These are phyloP conservation scores for Calocera cornea DNA, from an alignment of 768 basidiomycete genomes.

Conservation along the genomic window DNA sequence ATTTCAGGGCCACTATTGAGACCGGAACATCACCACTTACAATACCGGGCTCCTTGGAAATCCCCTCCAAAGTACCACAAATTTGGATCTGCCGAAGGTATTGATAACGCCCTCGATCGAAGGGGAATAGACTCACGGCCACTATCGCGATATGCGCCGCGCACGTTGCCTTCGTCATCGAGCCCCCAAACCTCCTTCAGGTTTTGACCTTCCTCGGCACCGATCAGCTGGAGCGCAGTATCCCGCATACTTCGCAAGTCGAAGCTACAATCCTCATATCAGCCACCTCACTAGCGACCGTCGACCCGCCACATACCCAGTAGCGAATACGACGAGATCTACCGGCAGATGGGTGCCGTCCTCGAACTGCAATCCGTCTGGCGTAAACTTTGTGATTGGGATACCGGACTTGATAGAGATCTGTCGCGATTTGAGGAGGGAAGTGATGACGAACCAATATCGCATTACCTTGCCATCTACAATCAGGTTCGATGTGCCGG, in stretches of 20 bases:
- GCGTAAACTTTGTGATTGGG: neutral
- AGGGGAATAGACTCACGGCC: neutral
- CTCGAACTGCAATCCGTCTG: neutral
- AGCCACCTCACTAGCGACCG: neutral
- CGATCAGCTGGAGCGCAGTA: neutral
- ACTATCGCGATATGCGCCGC: neutral
- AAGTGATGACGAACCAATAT: neutral
- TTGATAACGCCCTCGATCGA: neutral
- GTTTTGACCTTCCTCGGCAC: neutral
- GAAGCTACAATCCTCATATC: neutral
- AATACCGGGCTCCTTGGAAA: neutral
- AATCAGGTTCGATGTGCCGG: neutral
- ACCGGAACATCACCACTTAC: neutral
- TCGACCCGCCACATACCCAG: neutral
- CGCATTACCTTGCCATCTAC: conserved; percentile 3
- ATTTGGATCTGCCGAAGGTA: neutral
- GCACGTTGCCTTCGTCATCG: conserved; percentile 6
- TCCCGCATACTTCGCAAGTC: neutral
- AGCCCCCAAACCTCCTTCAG: conserved; percentile 4
- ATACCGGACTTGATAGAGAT: conserved; percentile 5
- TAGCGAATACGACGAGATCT: conserved; percentile 10
- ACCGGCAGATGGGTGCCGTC: conserved; percentile 4
- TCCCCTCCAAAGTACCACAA: neutral
- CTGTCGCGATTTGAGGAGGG: neutral
- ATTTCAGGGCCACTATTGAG: neutral